Percentiles rank a stretch among this genome's conserved stretches.
Conservation (phyloP, 345 rosid genomes). For the Diplotaxis tenuifolia region DNA sequence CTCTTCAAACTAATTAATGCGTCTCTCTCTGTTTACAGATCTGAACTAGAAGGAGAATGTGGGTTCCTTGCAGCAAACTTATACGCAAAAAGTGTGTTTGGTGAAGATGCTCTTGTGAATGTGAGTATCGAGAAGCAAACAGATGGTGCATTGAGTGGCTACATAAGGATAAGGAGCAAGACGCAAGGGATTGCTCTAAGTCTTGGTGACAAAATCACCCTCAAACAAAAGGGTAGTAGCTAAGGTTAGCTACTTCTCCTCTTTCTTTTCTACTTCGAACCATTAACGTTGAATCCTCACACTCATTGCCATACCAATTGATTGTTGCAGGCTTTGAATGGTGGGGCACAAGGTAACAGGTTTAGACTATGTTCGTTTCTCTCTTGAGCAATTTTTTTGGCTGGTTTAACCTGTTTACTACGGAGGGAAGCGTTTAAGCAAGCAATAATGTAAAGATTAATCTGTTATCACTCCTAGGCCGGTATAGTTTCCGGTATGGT, state of each 20-base stretch:
- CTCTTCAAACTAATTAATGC: not conserved
- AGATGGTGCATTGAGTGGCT: constrained; percentile 74
- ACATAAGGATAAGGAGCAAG: constrained; percentile 87
- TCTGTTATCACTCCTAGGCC: constrained; percentile 8
- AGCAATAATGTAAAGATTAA: constrained; percentile 26
- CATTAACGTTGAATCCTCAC: not conserved
- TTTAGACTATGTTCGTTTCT: constrained; percentile 16
- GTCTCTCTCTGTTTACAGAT: constrained; percentile 40
- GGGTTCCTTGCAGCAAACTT: constrained; percentile 87
- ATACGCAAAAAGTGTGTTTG: constrained; percentile 86
- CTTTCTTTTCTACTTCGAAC: not conserved
- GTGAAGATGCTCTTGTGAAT: constrained; percentile 84
- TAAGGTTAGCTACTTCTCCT: constrained; percentile 22
- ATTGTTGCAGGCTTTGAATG: constrained; percentile 8
- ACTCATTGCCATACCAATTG: not conserved
- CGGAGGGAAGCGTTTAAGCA: constrained; percentile 18
- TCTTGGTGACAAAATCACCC: constrained; percentile 43
- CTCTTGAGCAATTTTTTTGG: constrained; percentile 18
- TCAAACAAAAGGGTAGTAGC: constrained; percentile 41
- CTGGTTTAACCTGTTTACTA: constrained; percentile 20
- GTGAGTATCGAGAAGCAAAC: constrained; percentile 72
- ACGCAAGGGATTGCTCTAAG: constrained; percentile 87
- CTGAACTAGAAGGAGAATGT: constrained; percentile 78
- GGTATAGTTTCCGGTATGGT: constrained; percentile 32
- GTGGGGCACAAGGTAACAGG: constrained; percentile 9